phyloP scores from a whole-genome alignment of 306 rosid species.

The Casuarina cunninghamiana region DNA sequence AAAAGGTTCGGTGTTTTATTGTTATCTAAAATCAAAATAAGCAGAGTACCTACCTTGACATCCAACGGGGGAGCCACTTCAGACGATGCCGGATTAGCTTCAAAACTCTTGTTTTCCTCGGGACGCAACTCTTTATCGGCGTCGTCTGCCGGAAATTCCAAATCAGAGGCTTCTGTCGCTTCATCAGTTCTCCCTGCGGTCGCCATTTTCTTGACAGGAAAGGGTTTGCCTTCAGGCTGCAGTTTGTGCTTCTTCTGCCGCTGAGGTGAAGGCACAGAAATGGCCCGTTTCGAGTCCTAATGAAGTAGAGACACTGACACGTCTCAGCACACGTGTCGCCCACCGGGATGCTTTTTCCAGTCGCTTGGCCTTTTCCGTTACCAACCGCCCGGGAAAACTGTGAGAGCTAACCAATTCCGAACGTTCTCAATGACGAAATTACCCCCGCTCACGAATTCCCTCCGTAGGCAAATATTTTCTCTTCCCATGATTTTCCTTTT shows the following conservation, averaged over 20 bases:
- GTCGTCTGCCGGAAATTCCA: conserved; percentile 45
- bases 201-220: conserved; percentile 38
- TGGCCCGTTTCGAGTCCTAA: neutral
- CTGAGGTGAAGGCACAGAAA: neutral
- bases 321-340: conserved; percentile 33
- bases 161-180: conserved; percentile 23
- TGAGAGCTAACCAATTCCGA: conserved; percentile 12
- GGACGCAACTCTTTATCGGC: conserved; percentile 39
- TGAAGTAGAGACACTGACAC: conserved; percentile 25
- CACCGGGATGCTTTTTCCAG: conserved; percentile 15
- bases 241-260: conserved; percentile 7
- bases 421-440: neutral
- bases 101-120: conserved; percentile 25
- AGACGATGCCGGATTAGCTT: conserved; percentile 50
- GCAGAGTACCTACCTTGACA: conserved; percentile 33
- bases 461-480: neutral
- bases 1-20: neutral
- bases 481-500: no score
- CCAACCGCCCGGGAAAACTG: conserved; percentile 32
- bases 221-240: conserved; percentile 11
- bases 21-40: neutral
- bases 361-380: conserved; percentile 22
- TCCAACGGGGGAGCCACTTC: conserved; percentile 49
- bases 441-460: neutral
- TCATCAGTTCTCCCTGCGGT: conserved; percentile 28